Evolutionary conservation across 1,284 basidiomycete species (phyloP).

Genomic region (Lentinula novae-zelandiae): DNA sequence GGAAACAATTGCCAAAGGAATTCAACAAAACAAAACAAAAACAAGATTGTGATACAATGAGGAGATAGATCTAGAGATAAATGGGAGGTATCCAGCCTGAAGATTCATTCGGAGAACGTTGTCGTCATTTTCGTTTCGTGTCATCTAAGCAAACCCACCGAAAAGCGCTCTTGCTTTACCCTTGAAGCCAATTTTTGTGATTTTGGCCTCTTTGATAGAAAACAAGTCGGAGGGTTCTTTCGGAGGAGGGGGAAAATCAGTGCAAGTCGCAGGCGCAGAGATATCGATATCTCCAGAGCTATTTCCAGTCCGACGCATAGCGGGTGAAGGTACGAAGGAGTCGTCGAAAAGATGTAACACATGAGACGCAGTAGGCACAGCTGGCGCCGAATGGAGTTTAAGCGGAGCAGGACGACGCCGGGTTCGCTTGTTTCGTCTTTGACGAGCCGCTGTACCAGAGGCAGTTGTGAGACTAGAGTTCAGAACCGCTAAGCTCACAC

Average conservation of each 20-base stretch:
- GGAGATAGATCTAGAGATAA: neutral
- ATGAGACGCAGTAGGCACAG: neutral
- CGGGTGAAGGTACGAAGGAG: constrained; percentile 11
- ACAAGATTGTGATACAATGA: neutral
- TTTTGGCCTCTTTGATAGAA: neutral
- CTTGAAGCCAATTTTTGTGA: neutral
- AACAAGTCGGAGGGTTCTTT: neutral
- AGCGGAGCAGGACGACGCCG: constrained; percentile 17
- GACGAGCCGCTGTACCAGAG: neutral
- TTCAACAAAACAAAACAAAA: too few relatives aligned
- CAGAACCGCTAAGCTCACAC: neutral
- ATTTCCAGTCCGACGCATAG: neutral
- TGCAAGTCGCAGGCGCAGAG: neutral
- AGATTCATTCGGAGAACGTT: neutral
- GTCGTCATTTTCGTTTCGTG: neutral
- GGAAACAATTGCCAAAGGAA: neutral
- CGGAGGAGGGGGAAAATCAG: neutral
- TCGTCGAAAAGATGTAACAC: constrained; percentile 10
- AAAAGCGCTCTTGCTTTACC: constrained; percentile 4
- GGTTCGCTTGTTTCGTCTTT: constrained; percentile 2
- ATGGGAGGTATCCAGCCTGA: neutral
- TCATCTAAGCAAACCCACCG: neutral
- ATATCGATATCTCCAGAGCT: neutral
- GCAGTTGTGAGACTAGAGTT: neutral
- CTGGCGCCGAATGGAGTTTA: constrained; percentile 9